These are phyloP conservation scores for Talaromyces islandicus DNA, from an alignment of 2,329 filamentous ascomycete genomes.

Conservation along the genomic window DNA sequence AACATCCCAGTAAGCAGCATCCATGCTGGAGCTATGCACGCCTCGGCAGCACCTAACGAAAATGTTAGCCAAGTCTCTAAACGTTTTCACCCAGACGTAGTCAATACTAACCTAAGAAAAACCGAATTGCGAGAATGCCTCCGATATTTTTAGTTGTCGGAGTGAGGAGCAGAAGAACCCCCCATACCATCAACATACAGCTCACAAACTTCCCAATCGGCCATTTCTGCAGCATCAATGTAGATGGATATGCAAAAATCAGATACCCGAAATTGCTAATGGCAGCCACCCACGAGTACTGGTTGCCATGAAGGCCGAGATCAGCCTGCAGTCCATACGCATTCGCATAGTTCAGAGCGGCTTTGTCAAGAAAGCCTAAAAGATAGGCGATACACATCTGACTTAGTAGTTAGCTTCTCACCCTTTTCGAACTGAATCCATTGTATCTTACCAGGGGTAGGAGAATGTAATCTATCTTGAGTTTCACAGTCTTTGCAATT, in stretches of 20 bases:
- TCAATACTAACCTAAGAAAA: constrained; percentile 29
- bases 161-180: constrained; percentile 20
- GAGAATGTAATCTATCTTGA: not conserved
- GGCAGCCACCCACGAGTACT: constrained; percentile 38
- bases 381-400: not conserved
- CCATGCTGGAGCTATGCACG: not conserved
- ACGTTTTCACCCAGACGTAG: not conserved
- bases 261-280: constrained; percentile 42
- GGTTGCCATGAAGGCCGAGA: constrained; percentile 23
- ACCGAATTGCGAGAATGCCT: constrained; percentile 34
- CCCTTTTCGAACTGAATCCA: not conserved
- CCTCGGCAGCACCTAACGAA: not conserved
- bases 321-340: constrained; percentile 32
- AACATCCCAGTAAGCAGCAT: constrained; percentile 17
- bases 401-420: not conserved
- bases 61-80: constrained; percentile 17
- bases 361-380: constrained; percentile 20
- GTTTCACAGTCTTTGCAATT: not conserved
- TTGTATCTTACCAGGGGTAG: not conserved
- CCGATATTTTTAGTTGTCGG: constrained; percentile 23
- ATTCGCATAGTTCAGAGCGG: constrained; percentile 36
- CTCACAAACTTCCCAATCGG: constrained; percentile 30
- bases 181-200: constrained; percentile 31
- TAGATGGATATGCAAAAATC: constrained; percentile 34
- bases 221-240: constrained; percentile 28